Base-by-base conservation (phyloP, 192 early-diverging fungal species). In the Geranomyces michiganensis region DNA sequence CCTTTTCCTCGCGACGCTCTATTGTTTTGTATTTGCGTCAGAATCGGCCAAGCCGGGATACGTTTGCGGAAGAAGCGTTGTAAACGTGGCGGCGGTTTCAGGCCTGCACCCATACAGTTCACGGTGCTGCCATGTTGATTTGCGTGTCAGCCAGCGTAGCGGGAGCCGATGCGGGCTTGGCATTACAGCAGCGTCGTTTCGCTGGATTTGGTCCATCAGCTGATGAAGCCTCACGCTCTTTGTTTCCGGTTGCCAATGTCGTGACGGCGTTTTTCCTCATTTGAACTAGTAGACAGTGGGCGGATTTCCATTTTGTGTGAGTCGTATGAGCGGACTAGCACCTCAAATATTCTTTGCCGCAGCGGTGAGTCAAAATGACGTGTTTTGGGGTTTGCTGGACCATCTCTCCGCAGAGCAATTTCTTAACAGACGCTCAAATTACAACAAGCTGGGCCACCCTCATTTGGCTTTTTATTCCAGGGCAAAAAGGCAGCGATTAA, bases 331-430 rank as follows among this genome's bases (percentile, higher is more conserved):
- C 92, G 87, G n/a, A 88, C 82, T 56, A 99, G 81, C n/a, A 90
- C 92, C 72, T 99, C 96, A 70, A 86, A 95, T 95, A 99, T 97
- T 29, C 85, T 82, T n/a, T n/a, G n/a, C n/a, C n/a, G n/a, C n/a
- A n/a, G n/a, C n/a, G n/a, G n/a, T n/a, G n/a, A n/a, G n/a, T n/a
- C n/a, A n/a, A n/a, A n/a, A n/a, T n/a, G n/a, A n/a, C n/a, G n/a
- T n/a, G n/a, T n/a, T n/a, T n/a, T n/a, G n/a, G n/a, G n/a, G n/a
- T n/a, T n/a, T n/a, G n/a, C n/a, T n/a, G n/a, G n/a, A n/a, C n/a
- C n/a, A n/a, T n/a, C n/a, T n/a, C n/a, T n/a, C n/a, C n/a, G n/a
- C n/a, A n/a, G n/a, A n/a, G n/a, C n/a, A n/a, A n/a, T n/a, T n/a
- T n/a, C n/a, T n/a, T n/a, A n/a, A n/a, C n/a, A n/a, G n/a, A n/a